Base-by-base conservation (phyloP, 2,329 filamentous ascomycete genomes). In the Lachnellula willkommii region DNA sequence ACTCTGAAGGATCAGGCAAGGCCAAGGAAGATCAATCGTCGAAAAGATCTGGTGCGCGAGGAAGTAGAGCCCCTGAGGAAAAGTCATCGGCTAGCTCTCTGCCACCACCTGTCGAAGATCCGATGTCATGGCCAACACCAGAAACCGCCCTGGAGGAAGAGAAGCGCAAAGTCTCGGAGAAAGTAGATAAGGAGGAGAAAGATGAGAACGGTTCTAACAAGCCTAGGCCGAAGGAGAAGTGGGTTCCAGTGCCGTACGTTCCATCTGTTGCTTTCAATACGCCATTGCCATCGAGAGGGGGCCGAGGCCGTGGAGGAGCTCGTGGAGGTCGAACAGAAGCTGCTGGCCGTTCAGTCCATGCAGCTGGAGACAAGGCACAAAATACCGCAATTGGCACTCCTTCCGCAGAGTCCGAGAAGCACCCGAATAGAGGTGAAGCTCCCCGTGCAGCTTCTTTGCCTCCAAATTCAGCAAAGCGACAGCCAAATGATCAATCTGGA, bases 211-310 rank as follows among this genome's bases (percentile, higher is more conserved):
- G 63, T 64, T 74, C 57, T 65, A 82, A 76, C 71, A 85, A 79
- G 63, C 71, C 76, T 14, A 77, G 82, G 59, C 77, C 81, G 55
- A 95, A 95, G 76, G 84, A 88, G 66, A 89, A 91, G 67, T 97
- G 94, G 93, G 85, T 89, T 56, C 81, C 85, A 1, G 82, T 96
- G 55, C 83, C 87, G 36, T 93, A 92, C 67, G 90, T 89, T 12
- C 93, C 91, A 8, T 87, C 84, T 14, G 90, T 94, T 49, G 85
- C 86, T 56, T 97, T 95, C 72, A 88, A 90, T 70, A 96, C 94
- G 0, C 90, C 88, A 28, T 72, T 96, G 42, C 84, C 86, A n/a
- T 73, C 78, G 54, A 79, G 83, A 68, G 79, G 79, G 64, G 78
- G 81, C 56, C 73, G 80, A 61, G 77, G 79, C 56, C 65, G 68